phyloP scores from a whole-genome alignment of 2,329 filamentous ascomycete species.

The Curvularia hawaiiensis region DNA sequence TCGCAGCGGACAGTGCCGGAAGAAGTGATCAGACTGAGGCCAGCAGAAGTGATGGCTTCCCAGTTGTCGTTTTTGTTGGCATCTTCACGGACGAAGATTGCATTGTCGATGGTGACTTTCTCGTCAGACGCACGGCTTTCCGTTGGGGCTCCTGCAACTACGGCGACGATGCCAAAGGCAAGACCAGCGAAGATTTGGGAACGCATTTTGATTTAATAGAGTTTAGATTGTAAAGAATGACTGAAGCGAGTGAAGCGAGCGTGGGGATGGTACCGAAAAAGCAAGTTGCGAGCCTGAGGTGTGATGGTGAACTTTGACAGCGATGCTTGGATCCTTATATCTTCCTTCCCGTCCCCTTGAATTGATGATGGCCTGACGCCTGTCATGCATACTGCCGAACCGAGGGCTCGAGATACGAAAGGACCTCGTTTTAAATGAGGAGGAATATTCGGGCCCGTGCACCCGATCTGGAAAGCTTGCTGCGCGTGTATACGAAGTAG shows the following conservation, averaged over 20 bases:
- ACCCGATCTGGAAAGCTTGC: not conserved
- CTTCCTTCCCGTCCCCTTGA: not conserved
- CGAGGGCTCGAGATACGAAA: not conserved
- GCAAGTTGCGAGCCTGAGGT: not conserved
- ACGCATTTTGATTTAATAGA: not conserved
- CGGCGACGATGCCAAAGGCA: not conserved
- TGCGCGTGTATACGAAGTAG: not conserved
- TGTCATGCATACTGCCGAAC: not conserved
- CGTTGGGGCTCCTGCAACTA: not conserved
- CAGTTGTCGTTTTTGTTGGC: not conserved
- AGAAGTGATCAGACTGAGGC: not conserved
- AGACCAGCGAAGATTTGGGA: slow-evolving; percentile 1
- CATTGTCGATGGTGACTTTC: not conserved
- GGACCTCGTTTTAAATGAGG: not conserved
- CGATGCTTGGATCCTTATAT: slow-evolving; percentile 1
- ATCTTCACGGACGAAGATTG: not conserved
- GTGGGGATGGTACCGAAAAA: not conserved
- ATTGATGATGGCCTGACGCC: not conserved
- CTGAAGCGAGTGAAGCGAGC: not conserved
- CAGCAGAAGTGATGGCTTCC: not conserved
- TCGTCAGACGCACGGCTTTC: not conserved
- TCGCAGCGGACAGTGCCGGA: not conserved
- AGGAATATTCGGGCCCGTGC: not conserved
- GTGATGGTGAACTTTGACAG: not conserved
- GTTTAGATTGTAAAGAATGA: not conserved